Conservation (phyloP, 2,329 filamentous ascomycete species). For the Aureobasidium sp. region DNA sequence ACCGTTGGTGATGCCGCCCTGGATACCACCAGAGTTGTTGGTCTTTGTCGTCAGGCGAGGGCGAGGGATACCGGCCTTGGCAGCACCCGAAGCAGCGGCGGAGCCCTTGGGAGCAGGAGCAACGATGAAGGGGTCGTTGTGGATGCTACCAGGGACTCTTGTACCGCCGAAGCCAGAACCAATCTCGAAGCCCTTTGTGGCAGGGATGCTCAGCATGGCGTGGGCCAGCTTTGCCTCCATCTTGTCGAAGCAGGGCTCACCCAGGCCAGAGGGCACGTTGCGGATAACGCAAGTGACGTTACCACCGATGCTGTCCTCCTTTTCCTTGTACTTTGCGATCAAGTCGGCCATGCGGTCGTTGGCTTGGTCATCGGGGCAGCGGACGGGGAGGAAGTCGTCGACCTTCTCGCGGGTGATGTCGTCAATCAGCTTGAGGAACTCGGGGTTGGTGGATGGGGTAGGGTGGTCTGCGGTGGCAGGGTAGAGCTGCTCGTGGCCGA, state of each 20-base stretch:
- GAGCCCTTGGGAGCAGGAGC: constrained; percentile 41
- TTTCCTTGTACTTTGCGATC: constrained; percentile 70
- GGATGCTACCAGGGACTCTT: constrained; percentile 75
- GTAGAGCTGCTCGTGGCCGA: constrained; percentile 72
- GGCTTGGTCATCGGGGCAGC: constrained; percentile 65
- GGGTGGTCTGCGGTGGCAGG: constrained; percentile 60
- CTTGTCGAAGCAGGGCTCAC: constrained; percentile 94
- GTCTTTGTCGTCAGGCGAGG: constrained; percentile 70
- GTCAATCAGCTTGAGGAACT: constrained; percentile 65
- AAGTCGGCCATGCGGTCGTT: constrained; percentile 65
- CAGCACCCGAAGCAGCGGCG: constrained; percentile 18
- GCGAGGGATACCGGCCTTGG: constrained; percentile 21
- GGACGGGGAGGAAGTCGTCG: constrained; percentile 74
- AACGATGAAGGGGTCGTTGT: constrained; percentile 81
- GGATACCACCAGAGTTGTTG: constrained; percentile 90
- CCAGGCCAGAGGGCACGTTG: constrained; percentile 74
- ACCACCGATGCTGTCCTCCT: constrained; percentile 82
- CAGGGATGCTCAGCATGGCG: constrained; percentile 90
- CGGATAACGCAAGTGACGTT: constrained; percentile 91
- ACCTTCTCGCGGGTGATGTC: constrained; percentile 66
- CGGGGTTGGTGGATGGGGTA: constrained; percentile 63
- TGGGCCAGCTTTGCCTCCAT: constrained; percentile 85
- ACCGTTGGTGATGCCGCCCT: constrained; percentile 92
- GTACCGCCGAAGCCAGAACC: constrained; percentile 86
- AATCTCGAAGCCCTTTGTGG: constrained; percentile 92